Base-by-base conservation (phyloP, 208 protist species). In the Sergeia podlipaevii region DNA sequence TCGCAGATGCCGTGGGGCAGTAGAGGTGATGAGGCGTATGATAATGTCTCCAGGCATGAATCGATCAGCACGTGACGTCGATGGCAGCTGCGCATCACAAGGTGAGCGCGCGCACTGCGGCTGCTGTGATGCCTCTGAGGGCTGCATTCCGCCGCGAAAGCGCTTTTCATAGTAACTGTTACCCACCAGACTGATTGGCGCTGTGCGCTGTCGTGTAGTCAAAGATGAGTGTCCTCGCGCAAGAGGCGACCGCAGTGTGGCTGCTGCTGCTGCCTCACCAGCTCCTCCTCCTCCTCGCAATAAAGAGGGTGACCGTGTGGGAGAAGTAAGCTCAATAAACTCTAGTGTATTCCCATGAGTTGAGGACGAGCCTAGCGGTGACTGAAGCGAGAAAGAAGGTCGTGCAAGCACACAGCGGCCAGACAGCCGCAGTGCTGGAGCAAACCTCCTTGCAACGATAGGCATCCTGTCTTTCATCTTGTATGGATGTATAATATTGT, bases 101-200 rank as follows among this genome's bases (percentile, higher is more conserved):
- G 33, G 8, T 30, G 32, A 27, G 18, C 55, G 18, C 55, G 20
- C 32, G 28, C 68, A 65, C 11, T 34, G 38, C 17, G 11, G 37
- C 26, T 45, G 11, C 13, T 48, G 21, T 20, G 33, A 26, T 27
- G 51, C 17, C 3, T 39, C 20, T 28, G n/a, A 3, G 26, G 24
- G 21, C 5, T 23, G 17, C 44, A 26, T 8, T 23, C 45, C 26
- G 17, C 13, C 2, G 20, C 29, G 50, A 28, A 18, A 91, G 2
- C 85, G 77, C 34, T 63, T 42, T 23, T 81, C 67, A 50, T 92
- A 92, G 67, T 92, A 92, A 24, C 60, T 59, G 57, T 89, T 92
- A 4, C 85, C 85, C 0, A 74, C 28, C 17, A 92, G 59, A 56
- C 55, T 81, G 2, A 69, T 17, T 8, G 84, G 84, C 27, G 64